Conservation (phyloP, 768 basidiomycete genomes). For the Amanita molliuscula region DNA sequence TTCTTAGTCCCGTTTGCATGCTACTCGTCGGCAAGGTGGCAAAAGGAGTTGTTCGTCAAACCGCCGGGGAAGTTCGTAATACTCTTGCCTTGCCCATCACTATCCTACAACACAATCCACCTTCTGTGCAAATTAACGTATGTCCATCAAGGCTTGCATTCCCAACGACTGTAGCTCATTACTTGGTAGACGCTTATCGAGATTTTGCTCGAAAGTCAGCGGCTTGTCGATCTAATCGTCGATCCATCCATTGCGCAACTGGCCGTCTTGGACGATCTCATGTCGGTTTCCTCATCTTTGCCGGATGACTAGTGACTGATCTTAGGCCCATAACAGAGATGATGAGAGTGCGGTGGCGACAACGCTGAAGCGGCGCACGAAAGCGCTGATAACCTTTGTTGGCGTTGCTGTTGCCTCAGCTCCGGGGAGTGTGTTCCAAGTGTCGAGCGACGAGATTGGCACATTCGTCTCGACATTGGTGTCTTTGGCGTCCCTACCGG, state of each 20-base stretch:
- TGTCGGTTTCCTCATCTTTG: slow-evolving; percentile 28
- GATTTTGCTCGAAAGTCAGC: slow-evolving; percentile 54
- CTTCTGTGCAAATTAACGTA: slow-evolving; percentile 42
- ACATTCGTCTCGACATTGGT: slow-evolving; percentile 40
- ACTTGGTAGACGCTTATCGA: slow-evolving; percentile 47
- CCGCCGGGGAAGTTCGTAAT: slow-evolving; percentile 42
- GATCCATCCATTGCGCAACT: slow-evolving; percentile 25
- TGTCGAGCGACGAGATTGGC: slow-evolving; percentile 19
- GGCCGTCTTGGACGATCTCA: slow-evolving; percentile 45
- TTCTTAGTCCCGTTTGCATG: slow-evolving; percentile 75
- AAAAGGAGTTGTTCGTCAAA: slow-evolving; percentile 58
- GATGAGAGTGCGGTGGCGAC: slow-evolving; percentile 44
- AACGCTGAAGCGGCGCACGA: slow-evolving; percentile 48
- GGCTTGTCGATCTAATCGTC: slow-evolving; percentile 37
- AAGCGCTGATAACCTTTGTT: slow-evolving; percentile 58
- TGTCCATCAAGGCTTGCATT: slow-evolving; percentile 11
- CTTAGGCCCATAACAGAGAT: slow-evolving; percentile 28
- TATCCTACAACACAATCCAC: slow-evolving; percentile 45
- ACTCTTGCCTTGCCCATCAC: slow-evolving; percentile 59
- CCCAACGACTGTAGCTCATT: background rate
- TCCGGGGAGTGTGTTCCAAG: slow-evolving; percentile 5
- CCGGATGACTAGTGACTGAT: background rate
- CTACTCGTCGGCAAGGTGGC: slow-evolving; percentile 73
- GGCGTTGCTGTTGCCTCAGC: slow-evolving; percentile 35
- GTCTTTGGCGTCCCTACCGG: slow-evolving; percentile 29